Percentiles rank a stretch among this genome's conserved stretches.
phyloP scores from a whole-genome alignment of 106 monocot species.

The Cymbidium sinense region DNA sequence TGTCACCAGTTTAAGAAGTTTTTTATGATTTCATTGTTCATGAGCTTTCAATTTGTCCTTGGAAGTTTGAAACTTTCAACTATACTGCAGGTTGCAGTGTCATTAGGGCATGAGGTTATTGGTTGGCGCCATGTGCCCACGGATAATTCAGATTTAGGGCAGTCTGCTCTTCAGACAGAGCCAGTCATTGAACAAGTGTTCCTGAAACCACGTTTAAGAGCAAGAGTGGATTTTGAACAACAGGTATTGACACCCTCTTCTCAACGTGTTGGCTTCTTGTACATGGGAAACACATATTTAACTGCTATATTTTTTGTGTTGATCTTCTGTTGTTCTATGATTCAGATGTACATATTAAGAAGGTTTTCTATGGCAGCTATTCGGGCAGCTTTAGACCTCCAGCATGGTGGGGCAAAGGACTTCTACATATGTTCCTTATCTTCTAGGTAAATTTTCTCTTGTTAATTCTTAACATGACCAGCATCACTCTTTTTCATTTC shows the following conservation, averaged over 20 bases:
- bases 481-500: background rate
- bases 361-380: slow-evolving; percentile 83
- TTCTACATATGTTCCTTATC: slow-evolving; percentile 97
- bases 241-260: slow-evolving; percentile 43
- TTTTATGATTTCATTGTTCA: background rate
- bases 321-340: background rate
- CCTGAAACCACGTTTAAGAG: slow-evolving; percentile 60
- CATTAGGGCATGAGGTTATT: slow-evolving; percentile 87
- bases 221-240: slow-evolving; percentile 79
- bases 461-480: slow-evolving; percentile 6
- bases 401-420: slow-evolving; percentile 73
- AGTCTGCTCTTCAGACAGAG: slow-evolving; percentile 86
- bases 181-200: slow-evolving; percentile 94
- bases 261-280: background rate
- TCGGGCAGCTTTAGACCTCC: slow-evolving; percentile 72
- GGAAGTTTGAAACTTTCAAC: background rate
- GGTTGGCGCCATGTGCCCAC: slow-evolving; percentile 93
- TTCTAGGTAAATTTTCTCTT: slow-evolving; percentile 48
- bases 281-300: background rate
- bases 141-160: slow-evolving; percentile 79
- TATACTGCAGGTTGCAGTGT: slow-evolving; percentile 70
- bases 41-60: background rate
- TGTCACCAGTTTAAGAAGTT: background rate
- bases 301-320: background rate
- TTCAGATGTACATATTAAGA: slow-evolving; percentile 91